A percentile compares a stretch with the other conserved stretches of the same genome.
Conservation (phyloP, 345 rosid genomes). For the Moringa oleifera region DNA sequence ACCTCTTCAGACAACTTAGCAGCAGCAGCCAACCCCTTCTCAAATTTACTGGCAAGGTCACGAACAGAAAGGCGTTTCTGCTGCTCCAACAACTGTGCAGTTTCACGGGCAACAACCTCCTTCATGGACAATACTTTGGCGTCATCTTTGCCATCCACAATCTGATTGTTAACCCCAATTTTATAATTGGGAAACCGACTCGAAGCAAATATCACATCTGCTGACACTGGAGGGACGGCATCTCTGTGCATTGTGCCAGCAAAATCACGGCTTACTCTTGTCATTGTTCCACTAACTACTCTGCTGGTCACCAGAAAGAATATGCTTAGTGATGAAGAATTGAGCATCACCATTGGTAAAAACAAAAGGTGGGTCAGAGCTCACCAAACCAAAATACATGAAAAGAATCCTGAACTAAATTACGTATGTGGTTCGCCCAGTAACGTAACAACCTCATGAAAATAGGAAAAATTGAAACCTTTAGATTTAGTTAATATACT, state of each 20-base stretch:
- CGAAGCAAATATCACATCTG: constrained; percentile 77
- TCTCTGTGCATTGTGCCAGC: constrained; percentile 58
- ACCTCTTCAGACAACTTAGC: constrained; percentile 97
- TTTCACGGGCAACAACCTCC: constrained; percentile 91
- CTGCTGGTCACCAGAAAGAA: constrained; percentile 20
- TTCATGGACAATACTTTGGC: constrained; percentile 77
- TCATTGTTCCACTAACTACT: constrained; percentile 35
- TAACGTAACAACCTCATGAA: not conserved
- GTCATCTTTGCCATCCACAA: constrained; percentile 64
- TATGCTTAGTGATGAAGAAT: constrained; percentile 13
- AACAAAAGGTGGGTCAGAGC: constrained; percentile 13
- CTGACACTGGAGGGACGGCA: constrained; percentile 66
- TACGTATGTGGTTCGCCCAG: not conserved
- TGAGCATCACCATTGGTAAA: constrained; percentile 9
- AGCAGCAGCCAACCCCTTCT: constrained; percentile 92
- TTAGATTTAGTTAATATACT: too few species aligned
- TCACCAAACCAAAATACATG: constrained; percentile 12
- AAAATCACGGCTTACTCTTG: constrained; percentile 65
- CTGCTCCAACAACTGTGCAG: constrained; percentile 82
- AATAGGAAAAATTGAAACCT: too few species aligned
- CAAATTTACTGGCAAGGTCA: constrained; percentile 88
- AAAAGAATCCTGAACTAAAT: not conserved
- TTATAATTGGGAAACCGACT: constrained; percentile 81
- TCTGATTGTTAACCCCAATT: constrained; percentile 75
- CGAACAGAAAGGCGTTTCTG: constrained; percentile 95